phyloP scores from a whole-genome alignment of 768 basidiomycete genomes.

The Naganishia vishniacii region DNA sequence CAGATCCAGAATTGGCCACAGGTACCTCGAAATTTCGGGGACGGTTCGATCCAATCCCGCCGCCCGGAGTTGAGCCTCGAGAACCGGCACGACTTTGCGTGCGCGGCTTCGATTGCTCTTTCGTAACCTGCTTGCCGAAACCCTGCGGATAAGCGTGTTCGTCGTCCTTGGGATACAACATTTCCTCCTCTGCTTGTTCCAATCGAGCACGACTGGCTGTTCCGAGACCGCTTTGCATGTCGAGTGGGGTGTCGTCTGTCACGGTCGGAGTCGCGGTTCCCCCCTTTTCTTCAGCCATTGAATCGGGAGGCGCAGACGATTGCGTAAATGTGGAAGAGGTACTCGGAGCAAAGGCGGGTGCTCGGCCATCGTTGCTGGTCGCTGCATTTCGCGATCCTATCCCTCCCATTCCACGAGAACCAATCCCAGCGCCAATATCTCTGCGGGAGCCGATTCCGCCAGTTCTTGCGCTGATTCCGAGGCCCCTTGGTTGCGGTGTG shows the following conservation, averaged over 20 bases:
- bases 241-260: neutral
- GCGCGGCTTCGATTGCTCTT: neutral
- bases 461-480: constrained; percentile 1
- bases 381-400: constrained; percentile 11
- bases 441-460: constrained; percentile 15
- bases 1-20: constrained; percentile 39
- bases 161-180: constrained; percentile 20
- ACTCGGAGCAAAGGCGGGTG: constrained; percentile 2
- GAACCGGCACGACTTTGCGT: neutral
- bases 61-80: constrained; percentile 5
- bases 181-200: constrained; percentile 20
- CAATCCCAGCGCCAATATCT: neutral
- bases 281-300: neutral
- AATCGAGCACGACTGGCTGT: constrained; percentile 25
- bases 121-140: constrained; percentile 27
- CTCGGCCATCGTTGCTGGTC: neutral
- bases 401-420: neutral
- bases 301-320: constrained; percentile 1
- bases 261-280: neutral
- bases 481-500: neutral
- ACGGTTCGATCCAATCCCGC: constrained; percentile 18
- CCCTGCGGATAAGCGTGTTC: constrained; percentile 34
- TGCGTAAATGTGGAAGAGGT: constrained; percentile 3
- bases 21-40: constrained; percentile 32
- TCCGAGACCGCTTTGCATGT: constrained; percentile 30